Evolutionary conservation across 1,284 basidiomycete genomes (phyloP).

Genomic region (Cutaneotrichosporon arboriforme): DNA sequence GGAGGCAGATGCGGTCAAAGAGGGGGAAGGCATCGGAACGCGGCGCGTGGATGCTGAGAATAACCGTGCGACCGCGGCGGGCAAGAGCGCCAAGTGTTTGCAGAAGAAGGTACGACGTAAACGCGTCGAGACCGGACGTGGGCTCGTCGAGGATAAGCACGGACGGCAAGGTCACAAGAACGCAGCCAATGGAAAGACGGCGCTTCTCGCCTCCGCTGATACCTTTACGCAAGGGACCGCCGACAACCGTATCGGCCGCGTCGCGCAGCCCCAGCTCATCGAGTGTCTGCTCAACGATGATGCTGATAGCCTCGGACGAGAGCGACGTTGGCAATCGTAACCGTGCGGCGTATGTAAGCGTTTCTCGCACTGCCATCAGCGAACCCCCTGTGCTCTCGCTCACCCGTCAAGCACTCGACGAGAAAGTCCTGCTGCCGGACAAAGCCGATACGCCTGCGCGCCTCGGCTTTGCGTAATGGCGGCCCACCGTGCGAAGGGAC

Average conservation of each 20-base stretch:
- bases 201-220: constrained; percentile 80
- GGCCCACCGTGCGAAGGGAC: constrained; percentile 3
- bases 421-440: constrained; percentile 46
- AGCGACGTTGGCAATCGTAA: constrained; percentile 52
- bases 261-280: constrained; percentile 55
- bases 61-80: constrained; percentile 51
- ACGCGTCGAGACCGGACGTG: constrained; percentile 50
- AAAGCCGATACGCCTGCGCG: constrained; percentile 46
- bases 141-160: constrained; percentile 66
- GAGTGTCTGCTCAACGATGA: constrained; percentile 54
- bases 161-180: constrained; percentile 72
- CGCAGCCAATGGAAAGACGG: constrained; percentile 74
- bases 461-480: constrained; percentile 24
- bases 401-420: constrained; percentile 47
- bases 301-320: constrained; percentile 31
- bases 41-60: constrained; percentile 54
- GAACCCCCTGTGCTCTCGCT: constrained; percentile 1
- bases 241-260: constrained; percentile 52
- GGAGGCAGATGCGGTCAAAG: constrained; percentile 51
- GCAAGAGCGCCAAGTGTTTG: constrained; percentile 52
- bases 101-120: constrained; percentile 53
- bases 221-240: constrained; percentile 53
- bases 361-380: constrained; percentile 50
- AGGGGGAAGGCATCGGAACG: constrained; percentile 54
- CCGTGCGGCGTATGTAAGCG: constrained; percentile 52